phyloP scores from a whole-genome alignment of 768 basidiomycete species.

The Termitomyces sp. region DNA sequence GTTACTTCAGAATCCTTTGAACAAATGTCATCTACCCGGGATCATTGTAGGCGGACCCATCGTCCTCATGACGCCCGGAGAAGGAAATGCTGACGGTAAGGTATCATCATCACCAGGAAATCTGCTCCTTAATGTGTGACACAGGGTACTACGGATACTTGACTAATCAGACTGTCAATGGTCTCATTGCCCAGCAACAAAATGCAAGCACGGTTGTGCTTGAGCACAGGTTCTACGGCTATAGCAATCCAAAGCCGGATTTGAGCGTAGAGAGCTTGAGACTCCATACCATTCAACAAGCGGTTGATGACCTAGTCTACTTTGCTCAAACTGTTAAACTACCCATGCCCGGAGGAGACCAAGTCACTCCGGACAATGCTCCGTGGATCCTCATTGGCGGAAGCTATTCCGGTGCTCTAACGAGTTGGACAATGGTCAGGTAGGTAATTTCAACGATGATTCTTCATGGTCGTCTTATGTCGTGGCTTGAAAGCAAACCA shows the following conservation, averaged over 20 bases:
- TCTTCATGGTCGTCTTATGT: neutral
- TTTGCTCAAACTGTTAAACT: constrained; percentile 63
- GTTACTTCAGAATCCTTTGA: neutral
- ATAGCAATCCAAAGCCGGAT: constrained; percentile 66
- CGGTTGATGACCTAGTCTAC: constrained; percentile 67
- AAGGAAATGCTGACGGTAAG: constrained; percentile 49
- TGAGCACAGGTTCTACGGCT: constrained; percentile 73
- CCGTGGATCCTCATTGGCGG: constrained; percentile 50
- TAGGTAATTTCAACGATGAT: constrained; percentile 22
- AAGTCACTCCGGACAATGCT: constrained; percentile 49
- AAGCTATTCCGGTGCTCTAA: constrained; percentile 45
- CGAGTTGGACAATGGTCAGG: constrained; percentile 69
- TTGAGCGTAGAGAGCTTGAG: constrained; percentile 53
- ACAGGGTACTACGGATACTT: constrained; percentile 50
- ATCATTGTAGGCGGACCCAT: constrained; percentile 48
- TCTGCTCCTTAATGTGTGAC: neutral
- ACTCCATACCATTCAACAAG: constrained; percentile 67
- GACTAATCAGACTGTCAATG: constrained; percentile 59
- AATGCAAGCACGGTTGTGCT: constrained; percentile 58
- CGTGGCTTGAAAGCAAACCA: constrained; percentile 39
- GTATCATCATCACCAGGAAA: neutral
- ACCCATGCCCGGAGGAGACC: constrained; percentile 61
- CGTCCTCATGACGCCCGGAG: constrained; percentile 63
- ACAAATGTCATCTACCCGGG: neutral
- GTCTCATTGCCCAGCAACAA: constrained; percentile 58